phyloP scores from a whole-genome alignment of 1,284 basidiomycete genomes.

The Sporisorium iseilematis-ciliati region DNA sequence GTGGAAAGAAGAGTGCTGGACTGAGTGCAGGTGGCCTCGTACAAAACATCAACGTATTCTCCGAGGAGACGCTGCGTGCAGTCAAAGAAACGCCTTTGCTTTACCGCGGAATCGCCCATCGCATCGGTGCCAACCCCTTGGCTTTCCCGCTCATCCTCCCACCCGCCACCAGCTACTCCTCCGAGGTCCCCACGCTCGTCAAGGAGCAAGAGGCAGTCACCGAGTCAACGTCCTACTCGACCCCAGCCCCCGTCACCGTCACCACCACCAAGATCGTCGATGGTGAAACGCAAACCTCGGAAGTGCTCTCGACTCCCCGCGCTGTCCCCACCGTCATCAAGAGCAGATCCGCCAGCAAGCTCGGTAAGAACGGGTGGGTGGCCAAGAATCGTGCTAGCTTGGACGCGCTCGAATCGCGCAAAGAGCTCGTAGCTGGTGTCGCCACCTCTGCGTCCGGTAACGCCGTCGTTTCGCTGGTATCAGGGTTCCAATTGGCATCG shows the following conservation, averaged over 20 bases:
- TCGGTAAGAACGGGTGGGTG: slow-evolving; percentile 46
- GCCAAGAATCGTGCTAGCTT: slow-evolving; percentile 38
- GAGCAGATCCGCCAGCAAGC: slow-evolving; percentile 20
- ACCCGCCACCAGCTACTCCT: slow-evolving; percentile 73
- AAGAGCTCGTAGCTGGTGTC: slow-evolving; percentile 51
- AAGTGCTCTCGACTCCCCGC: slow-evolving; percentile 40
- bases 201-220: slow-evolving; percentile 19
- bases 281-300: slow-evolving; percentile 22
- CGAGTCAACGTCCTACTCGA: slow-evolving; percentile 36
- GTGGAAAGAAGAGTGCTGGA: slow-evolving; percentile 17
- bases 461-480: slow-evolving; percentile 75
- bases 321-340: slow-evolving; percentile 39
- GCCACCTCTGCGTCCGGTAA: slow-evolving; percentile 14
- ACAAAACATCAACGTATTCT: slow-evolving; percentile 65
- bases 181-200: slow-evolving; percentile 76
- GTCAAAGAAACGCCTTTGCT: slow-evolving; percentile 73
- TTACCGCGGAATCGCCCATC: slow-evolving; percentile 82
- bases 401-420: slow-evolving; percentile 43
- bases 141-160: slow-evolving; percentile 85
- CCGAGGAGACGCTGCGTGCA: slow-evolving; percentile 71
- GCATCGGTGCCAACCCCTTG: slow-evolving; percentile 82
- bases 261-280: slow-evolving; percentile 45
- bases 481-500: slow-evolving; percentile 86
- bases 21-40: slow-evolving; percentile 43
- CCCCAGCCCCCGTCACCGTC: slow-evolving; percentile 35